These are phyloP conservation scores for Ciborinia camelliae DNA, from an alignment of 2,329 filamentous ascomycete species.

Conservation along the genomic window DNA sequence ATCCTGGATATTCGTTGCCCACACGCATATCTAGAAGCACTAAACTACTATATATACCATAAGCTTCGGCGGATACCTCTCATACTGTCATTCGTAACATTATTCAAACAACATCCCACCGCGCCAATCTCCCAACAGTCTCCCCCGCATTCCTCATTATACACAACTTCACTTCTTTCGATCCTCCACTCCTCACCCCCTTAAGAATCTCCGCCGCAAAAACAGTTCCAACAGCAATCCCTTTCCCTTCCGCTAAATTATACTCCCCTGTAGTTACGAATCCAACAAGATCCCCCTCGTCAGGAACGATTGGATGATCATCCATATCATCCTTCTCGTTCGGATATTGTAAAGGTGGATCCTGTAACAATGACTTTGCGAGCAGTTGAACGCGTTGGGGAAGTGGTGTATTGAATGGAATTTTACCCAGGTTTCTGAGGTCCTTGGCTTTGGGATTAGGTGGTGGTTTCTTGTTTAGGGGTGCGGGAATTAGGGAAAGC, in stretches of 20 bases:
- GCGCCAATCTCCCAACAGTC: constrained; percentile 71
- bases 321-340: constrained; percentile 36
- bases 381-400: constrained; percentile 41
- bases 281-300: constrained; percentile 73
- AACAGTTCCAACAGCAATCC: constrained; percentile 71
- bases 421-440: constrained; percentile 21
- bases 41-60: not conserved
- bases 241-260: constrained; percentile 71
- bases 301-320: constrained; percentile 65
- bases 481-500: constrained; percentile 56
- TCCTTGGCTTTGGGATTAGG: constrained; percentile 29
- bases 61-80: too few species aligned
- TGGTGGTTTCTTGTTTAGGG: constrained; percentile 27
- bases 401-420: constrained; percentile 35
- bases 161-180: constrained; percentile 57
- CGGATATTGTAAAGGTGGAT: constrained; percentile 42
- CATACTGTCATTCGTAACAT: not conserved
- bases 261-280: constrained; percentile 88
- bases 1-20: not conserved
- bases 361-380: constrained; percentile 48
- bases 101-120: constrained; percentile 57
- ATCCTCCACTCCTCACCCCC: constrained; percentile 34
- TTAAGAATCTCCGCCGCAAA: constrained; percentile 55
- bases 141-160: constrained; percentile 81
- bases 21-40: not conserved